Evolutionary conservation across 306 rosid species (phyloP), one percentile per base, ranked within the genome.

Genomic region (Ormosia semicastrata): DNA sequence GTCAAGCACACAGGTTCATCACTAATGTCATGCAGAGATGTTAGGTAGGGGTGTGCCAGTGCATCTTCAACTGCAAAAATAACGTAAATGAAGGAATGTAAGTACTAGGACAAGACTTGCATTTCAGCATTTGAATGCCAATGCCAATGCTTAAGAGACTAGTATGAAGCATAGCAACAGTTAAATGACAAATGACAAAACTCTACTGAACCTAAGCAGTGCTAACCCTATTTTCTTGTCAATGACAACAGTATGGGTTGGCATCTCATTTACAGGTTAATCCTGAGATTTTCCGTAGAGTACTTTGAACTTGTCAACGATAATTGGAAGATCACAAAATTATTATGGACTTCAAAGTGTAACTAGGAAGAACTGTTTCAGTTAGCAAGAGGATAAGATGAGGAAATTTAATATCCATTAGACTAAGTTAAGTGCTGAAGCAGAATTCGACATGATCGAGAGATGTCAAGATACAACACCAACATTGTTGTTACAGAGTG

Each of bases 1-100:
- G 92, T 92, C 91, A 64, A 79, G 94, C 98, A 92, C 77, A 93
- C 97, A 30, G 99, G 99, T 85, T 96, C 99, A 50, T 96, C 99
- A 33, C 98, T 96, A 63, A 93, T 94, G 89, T 96, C 99, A 66
- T 96, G 99, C 73, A 96, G 91, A 73, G 99, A 93, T 54, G 97
- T 94, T 49, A 96, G 73, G 79, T 96, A 96, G 24, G 99, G 98
- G 76, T 96, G 99, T 36, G 94, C 98, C 68, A 96, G 86, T 13
- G 99, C 98, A 75, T 83, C 92, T 87, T 96, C 99, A 65, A 96
- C 99, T 96, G 82, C 44, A 71, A 52, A 49, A 46, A 13, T 12
- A 86, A 80, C 36, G 77, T 4, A 65, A 36, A 77, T 3, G 18
- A 56, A 47, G 12, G 66, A 64, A 57, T 14, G 9, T 71, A 7